Base-by-base conservation (phyloP, 805 yeast species). In the Yarrowia sp. region DNA sequence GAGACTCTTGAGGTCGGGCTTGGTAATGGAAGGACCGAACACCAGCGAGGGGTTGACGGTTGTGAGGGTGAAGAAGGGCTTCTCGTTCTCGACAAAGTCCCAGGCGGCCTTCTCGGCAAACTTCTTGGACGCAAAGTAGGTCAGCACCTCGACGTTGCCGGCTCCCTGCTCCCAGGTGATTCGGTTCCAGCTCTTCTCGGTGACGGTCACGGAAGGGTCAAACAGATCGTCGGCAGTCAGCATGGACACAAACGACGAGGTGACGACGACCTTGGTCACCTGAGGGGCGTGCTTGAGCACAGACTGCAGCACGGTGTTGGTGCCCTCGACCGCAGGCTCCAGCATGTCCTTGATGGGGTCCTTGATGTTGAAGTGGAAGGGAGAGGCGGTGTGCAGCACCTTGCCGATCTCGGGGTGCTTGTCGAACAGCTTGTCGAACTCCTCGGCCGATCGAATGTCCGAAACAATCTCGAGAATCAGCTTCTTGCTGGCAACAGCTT, bases 51-150 rank as follows among this genome's bases (percentile, higher is more conserved):
- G 75, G 56, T 68, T 66, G 44, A 72, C 63, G 14, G 72, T 62
- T 21, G 72, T 64, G 36, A 68, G 62, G 6, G 62, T 58, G 38
- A 71, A 71, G 38, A 72, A 68, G 29, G 35, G 35, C 47, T 56
- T 33, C 31, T 77, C 71, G 14, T 75, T 63, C 21, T 47, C 38
- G 9, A 47, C 38, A 66, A 82, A 83, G 1, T 81, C 78, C 82
- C 88, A 82, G 21, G 82, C 83, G 3, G 84, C 80, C 65, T 74
- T 68, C 71, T 85, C 88, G 35, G 88, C 88, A 67, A 74, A 73
- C 10, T 71, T 77, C 70, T 84, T 84, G 42, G 87, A 70, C 76
- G 41, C 78, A 78, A 60, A 22, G 46, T 68, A 70, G 29, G 67
- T 64, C 22, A 44, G 24, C 13, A 24, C 13, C 55, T 47, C 55